Conservation (phyloP, 257 asterid genomes). For the Lycium barbarum region DNA sequence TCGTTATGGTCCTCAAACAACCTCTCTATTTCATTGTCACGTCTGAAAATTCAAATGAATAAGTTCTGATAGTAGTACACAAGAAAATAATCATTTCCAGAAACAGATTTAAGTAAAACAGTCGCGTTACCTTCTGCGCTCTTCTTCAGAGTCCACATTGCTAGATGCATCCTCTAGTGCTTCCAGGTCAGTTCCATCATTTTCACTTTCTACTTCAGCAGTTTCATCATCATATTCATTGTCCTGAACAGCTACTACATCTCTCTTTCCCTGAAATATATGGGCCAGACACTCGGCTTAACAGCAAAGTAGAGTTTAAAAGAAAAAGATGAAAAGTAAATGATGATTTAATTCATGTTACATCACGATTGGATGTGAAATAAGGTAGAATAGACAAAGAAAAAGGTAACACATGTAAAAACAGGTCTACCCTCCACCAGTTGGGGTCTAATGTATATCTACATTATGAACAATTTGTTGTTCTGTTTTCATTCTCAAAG, state of each 20-base stretch:
- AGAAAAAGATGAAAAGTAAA: not conserved
- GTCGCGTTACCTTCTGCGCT: constrained; percentile 58
- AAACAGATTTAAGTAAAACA: constrained; percentile 5
- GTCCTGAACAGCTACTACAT: constrained; percentile 74
- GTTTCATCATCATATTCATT: constrained; percentile 61
- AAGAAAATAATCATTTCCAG: not conserved
- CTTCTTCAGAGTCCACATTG: constrained; percentile 90
- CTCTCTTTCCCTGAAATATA: constrained; percentile 67
- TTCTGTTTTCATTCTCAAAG: not conserved
- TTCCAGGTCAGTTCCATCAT: constrained; percentile 55
- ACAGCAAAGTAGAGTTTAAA: not conserved
- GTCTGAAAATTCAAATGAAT: constrained; percentile 49
- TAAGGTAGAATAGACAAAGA: not conserved
- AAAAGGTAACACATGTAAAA: not conserved
- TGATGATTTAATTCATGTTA: not conserved
- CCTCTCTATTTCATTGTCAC: constrained; percentile 66
- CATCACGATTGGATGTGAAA: not conserved
- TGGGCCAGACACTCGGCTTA: not conserved
- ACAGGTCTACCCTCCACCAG: not conserved
- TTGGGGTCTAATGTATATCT: not conserved
- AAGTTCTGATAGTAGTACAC: constrained; percentile 22
- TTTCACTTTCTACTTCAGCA: constrained; percentile 65
- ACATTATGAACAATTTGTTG: too few relatives aligned
- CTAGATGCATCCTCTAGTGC: constrained; percentile 50
- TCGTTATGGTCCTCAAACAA: constrained; percentile 80